Evolutionary conservation across 148 eudicot genomes (phyloP).

Genomic region (Nepenthes mirabilis): DNA sequence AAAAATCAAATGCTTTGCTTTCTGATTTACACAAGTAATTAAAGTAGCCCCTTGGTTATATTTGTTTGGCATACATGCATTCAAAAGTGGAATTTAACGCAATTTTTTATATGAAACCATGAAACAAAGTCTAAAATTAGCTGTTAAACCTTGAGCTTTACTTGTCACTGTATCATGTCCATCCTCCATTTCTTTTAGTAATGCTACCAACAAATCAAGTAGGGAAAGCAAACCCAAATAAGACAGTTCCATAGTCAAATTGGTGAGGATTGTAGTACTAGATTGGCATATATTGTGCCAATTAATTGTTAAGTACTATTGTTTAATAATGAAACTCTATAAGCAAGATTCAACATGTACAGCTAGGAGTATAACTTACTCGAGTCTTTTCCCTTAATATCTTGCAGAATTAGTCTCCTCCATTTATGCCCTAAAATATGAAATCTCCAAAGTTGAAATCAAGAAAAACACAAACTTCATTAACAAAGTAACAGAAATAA

Average conservation of each 20-base stretch:
- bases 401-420: background rate
- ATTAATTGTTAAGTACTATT: background rate
- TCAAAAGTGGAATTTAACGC: too few relatives aligned
- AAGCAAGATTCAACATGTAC: background rate
- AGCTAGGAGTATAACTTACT: background rate
- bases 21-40: too few relatives aligned
- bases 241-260: too few relatives aligned
- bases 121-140: slow-evolving; percentile 31
- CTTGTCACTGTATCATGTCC: slow-evolving; percentile 19
- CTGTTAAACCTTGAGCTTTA: slow-evolving; percentile 53
- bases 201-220: background rate
- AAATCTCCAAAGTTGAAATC: background rate
- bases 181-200: background rate
- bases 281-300: background rate
- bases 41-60: too few relatives aligned
- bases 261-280: background rate
- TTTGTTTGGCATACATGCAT: too few relatives aligned
- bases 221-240: background rate
- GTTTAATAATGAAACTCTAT: background rate
- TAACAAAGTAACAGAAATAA: too few relatives aligned
- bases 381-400: background rate
- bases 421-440: background rate
- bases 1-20: too few relatives aligned
- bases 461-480: too few relatives aligned
- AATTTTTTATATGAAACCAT: background rate